Percentiles rank a stretch among this genome's conserved stretches.
Conservation (phyloP, 768 basidiomycete genomes). For the Lactifluus subvellereus region DNA sequence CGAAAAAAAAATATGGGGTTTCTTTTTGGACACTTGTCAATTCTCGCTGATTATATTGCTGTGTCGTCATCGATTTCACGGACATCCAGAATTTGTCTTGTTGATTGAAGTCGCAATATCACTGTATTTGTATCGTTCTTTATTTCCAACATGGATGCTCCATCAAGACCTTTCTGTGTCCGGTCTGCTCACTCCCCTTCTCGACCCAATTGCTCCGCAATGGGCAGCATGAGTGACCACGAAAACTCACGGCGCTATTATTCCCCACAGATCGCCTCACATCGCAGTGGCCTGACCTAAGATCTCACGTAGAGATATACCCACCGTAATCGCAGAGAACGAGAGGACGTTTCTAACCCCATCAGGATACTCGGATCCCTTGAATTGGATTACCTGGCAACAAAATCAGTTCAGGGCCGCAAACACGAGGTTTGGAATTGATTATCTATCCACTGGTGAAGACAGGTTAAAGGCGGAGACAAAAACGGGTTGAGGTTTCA, state of each 20-base stretch:
- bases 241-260: background rate
- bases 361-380: background rate
- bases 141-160: background rate
- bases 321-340: background rate
- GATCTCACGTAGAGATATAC: background rate
- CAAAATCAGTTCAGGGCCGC: conserved; percentile 1
- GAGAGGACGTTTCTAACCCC: background rate
- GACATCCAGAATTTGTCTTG: background rate
- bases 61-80: background rate
- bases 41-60: background rate
- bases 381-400: conserved; percentile 5
- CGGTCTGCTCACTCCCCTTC: background rate
- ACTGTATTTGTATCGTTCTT: conserved; percentile 18
- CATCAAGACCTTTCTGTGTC: background rate
- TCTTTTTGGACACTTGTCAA: background rate
- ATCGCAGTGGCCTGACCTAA: background rate
- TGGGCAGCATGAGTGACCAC: background rate
- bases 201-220: background rate
- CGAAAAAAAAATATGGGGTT: background rate
- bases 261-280: background rate
- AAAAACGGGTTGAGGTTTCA: background rate
- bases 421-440: background rate
- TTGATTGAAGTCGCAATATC: conserved; percentile 8
- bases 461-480: background rate
- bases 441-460: background rate